Percentiles rank a stretch among this genome's conserved stretches.
These are phyloP conservation scores for Fraxinus floribunda DNA, from an alignment of 305 asterid species.

Conservation along the genomic window DNA sequence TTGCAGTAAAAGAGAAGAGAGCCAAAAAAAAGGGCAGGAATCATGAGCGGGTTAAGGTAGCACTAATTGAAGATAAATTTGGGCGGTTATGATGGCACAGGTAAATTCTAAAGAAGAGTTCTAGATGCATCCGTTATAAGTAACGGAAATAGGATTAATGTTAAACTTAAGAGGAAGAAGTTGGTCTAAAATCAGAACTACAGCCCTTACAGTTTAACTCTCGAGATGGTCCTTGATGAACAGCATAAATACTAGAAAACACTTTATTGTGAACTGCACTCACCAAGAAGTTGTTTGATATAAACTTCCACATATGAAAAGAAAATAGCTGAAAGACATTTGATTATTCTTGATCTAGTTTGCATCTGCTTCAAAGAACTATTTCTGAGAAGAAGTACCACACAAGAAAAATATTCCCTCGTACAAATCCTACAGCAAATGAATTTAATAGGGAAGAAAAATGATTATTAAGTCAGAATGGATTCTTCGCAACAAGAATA, in stretches of 20 bases:
- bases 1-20: neutral
- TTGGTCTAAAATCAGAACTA: neutral
- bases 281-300: neutral
- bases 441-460: neutral
- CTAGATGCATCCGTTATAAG: neutral
- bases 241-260: neutral
- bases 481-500: neutral
- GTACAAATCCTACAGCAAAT: neutral
- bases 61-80: neutral
- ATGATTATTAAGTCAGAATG: neutral
- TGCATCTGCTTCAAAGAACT: constrained; percentile 4
- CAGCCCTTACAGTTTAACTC: neutral
- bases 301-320: neutral
- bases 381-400: neutral
- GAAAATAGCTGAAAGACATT: neutral
- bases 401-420: neutral
- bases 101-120: neutral
- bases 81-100: neutral
- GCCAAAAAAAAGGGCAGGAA: neutral
- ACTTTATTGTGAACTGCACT: neutral
- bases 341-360: neutral
- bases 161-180: neutral
- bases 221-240: neutral
- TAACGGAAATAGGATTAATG: neutral
- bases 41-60: neutral